Evolutionary conservation across 2,329 filamentous ascomycete genomes (phyloP), one percentile per base, ranked within the genome.

Genomic region (Colletotrichum sublineola): DNA sequence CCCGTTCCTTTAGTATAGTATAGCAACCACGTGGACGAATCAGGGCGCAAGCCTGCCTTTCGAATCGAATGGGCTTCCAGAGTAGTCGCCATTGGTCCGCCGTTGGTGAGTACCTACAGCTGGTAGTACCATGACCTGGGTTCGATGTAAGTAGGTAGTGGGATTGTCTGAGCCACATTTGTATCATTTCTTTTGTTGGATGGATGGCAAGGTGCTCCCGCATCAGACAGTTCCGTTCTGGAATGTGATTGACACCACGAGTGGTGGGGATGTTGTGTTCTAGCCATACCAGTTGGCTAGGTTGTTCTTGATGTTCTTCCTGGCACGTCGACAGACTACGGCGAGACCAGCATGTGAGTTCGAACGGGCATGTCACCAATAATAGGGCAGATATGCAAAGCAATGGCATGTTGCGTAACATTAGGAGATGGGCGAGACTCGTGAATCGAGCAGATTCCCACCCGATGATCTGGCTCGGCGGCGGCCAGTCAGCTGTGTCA

Each of bases 11-110:
- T 69, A 61, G 46, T 62, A 60, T 58, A 8, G 33, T 36, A 46
- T 46, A 48, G 42, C 40, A 70, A 62, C 61, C 67, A 70, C 33
- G 55, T 65, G 67, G 61, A 61, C 66, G 58, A 72, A 72, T 68
- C 65, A 60, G 69, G 61, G 58, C 31, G 56, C 24, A 40, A 69
- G 53, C 11, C 66, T 64, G 60, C 69, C 60, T 29, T 56, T 52
- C 40, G 38, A 36, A 60, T 56, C 53, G 61, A 55, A 64, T 4
- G 52, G 58, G 69, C 33, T 40, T 69, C 48, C 18, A 44, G 31
- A 48, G 31, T 18, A 61, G 40, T 64, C 53, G 55, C 55, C 66
- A 69, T 72, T 72, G 70, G 69, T 50, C 46, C 29, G 48, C 53
- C 66, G 29, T 61, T 50, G 63, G 33, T 18, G 18, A 38, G 11